Evolutionary conservation across 192 early-diverging fungal species (phyloP).

Genomic region (Pilobolus umbonatus): DNA sequence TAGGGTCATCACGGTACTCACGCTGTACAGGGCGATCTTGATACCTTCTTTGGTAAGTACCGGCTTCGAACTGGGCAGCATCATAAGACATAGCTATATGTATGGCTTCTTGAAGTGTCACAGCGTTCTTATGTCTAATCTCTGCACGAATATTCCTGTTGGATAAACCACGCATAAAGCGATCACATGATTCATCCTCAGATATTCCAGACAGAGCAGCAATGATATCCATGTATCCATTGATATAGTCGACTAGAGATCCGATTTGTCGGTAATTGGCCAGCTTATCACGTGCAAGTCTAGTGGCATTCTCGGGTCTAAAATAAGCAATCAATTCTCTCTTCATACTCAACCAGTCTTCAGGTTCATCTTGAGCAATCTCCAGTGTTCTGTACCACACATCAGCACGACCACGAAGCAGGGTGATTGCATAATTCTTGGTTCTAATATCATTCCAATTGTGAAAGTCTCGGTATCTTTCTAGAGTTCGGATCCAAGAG

Average conservation of each 20-base stretch:
- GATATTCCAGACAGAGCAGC: neutral
- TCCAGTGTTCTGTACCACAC: neutral
- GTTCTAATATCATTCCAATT: neutral
- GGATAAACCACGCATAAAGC: neutral
- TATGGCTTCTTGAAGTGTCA: neutral
- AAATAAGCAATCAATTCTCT: neutral
- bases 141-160: neutral
- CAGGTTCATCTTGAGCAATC: neutral
- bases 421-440: neutral
- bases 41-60: too few relatives aligned
- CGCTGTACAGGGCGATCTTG: neutral
- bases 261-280: neutral
- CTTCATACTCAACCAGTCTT: neutral
- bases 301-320: neutral
- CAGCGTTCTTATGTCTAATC: neutral
- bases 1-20: neutral
- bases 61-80: neutral
- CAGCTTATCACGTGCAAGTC: neutral
- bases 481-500: too few relatives aligned
- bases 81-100: neutral
- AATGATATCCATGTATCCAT: neutral
- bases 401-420: neutral
- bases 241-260: neutral
- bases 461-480: neutral
- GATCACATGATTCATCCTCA: neutral